Base-by-base conservation (phyloP, 1,284 basidiomycete species). In the Tylopilus sp. region DNA sequence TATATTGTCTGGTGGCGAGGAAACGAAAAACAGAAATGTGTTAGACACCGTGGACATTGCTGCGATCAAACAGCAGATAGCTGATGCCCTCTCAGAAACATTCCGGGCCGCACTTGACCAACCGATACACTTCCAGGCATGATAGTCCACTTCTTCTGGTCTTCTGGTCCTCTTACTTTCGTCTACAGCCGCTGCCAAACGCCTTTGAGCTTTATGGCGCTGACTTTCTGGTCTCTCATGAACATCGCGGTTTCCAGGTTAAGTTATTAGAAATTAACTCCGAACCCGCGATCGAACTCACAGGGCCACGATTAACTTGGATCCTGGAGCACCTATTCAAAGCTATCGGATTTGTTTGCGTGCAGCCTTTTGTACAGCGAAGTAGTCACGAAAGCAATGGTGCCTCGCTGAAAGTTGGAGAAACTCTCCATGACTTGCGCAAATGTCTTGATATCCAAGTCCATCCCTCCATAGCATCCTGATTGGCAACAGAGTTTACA, bases 191-290 rank as follows among this genome's bases (percentile, higher is more conserved):
- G 1, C 69, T 93, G 48, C 88, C 91, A 0, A 97, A 98, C 63
- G 91, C 91, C 0, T 99, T 97, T 63, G 96, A 99, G 68, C 80
- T 99, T 11, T 98, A 88, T 63, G 95, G 95, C 0, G 80, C 92
- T 10, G 95, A 99, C 66, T 86, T 99, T 55, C 71, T 99, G 14
- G 80, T 97, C 28, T 81, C 83, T 7, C 77, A 84, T 59, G 58
- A 66, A 65, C 29, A 51, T 14, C 34, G 51, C 1, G 51, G 58
- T 11, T 79, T 89, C 51, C 77, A 80, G 56, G 84, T 92, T 3
- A 85, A 87, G 52, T 72, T 98, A 4, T 76, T 98, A 26, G 95
- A 98, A 67, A 77, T 96, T 63, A 98, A 98, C 66, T 86, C 94
- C 18, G 94, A 96, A 59, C 95, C 95, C 2, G 95, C 97, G 48